Conservation (phyloP, 345 rosid genomes). For the Euphorbia peplus region DNA sequence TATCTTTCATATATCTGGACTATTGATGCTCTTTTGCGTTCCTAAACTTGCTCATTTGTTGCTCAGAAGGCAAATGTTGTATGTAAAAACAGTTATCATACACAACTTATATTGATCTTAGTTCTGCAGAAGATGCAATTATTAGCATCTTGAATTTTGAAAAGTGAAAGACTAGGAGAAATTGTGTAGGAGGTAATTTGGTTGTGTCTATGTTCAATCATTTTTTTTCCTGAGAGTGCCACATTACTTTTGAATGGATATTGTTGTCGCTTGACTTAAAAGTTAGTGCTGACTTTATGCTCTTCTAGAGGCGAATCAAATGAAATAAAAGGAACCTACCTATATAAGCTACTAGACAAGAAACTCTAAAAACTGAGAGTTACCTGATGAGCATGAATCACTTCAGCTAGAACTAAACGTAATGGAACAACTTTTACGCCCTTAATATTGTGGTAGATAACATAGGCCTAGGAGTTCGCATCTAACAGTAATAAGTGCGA, state of each 20-base stretch:
- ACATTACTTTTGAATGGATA: neutral
- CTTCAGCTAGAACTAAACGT: neutral
- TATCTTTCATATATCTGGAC: neutral
- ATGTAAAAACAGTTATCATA: neutral
- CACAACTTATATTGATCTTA: neutral
- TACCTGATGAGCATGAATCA: neutral
- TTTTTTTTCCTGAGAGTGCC: neutral
- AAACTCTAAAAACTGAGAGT: neutral
- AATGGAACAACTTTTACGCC: neutral
- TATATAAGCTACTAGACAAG: neutral
- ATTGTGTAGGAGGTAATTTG: neutral
- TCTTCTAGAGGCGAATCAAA: neutral
- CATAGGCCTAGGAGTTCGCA: neutral
- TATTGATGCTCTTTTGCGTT: neutral
- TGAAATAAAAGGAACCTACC: neutral
- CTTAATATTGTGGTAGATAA: neutral
- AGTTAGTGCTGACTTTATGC: neutral
- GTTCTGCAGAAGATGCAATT: neutral
- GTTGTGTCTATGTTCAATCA: neutral
- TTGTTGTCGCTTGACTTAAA: neutral
- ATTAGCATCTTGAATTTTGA: neutral
- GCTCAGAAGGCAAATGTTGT: neutral
- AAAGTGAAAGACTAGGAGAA: neutral
- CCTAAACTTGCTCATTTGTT: neutral
- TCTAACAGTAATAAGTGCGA: neutral